These are phyloP conservation scores for Scheffersomyces ergatensis DNA, from an alignment of 805 yeast species.

Conservation along the genomic window DNA sequence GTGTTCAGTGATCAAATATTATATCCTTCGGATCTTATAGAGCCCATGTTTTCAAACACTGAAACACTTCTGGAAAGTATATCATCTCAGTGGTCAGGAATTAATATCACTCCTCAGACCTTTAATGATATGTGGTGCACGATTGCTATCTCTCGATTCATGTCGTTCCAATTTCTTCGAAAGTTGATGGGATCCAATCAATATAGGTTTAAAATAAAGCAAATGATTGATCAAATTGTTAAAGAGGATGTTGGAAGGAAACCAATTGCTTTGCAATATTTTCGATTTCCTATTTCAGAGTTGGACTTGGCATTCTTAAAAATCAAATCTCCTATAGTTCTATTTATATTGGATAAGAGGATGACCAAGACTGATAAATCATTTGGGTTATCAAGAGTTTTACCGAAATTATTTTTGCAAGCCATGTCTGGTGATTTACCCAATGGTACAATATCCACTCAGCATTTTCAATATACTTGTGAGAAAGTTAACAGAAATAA, in stretches of 20 bases:
- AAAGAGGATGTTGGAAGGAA: slow-evolving; percentile 73
- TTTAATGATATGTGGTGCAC: slow-evolving; percentile 88
- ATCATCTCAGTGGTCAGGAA: slow-evolving; percentile 91
- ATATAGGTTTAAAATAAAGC: slow-evolving; percentile 67
- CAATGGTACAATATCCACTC: slow-evolving; percentile 72
- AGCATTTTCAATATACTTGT: slow-evolving; percentile 89
- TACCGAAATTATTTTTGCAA: slow-evolving; percentile 87
- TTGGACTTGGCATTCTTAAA: slow-evolving; percentile 66
- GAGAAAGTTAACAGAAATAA: slow-evolving; percentile 90
- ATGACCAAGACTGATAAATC: slow-evolving; percentile 97
- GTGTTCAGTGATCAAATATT: slow-evolving; percentile 58
- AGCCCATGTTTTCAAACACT: slow-evolving; percentile 71
- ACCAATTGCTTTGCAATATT: slow-evolving; percentile 74
- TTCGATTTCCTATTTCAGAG: slow-evolving; percentile 60
- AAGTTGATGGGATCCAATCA: slow-evolving; percentile 82
- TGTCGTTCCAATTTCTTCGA: slow-evolving; percentile 71
- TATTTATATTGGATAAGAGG: slow-evolving; percentile 80
- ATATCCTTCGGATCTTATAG: slow-evolving; percentile 73
- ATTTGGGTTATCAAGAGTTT: slow-evolving; percentile 85
- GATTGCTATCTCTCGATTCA: slow-evolving; percentile 77
- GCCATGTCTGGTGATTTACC: slow-evolving; percentile 93
- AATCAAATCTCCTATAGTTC: slow-evolving; percentile 81
- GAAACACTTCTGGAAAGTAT: slow-evolving; percentile 66
- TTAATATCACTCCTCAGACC: slow-evolving; percentile 78
- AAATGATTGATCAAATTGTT: slow-evolving; percentile 63